Conservation (phyloP, 2,329 filamentous ascomycete genomes). For the Claviceps sp. region DNA sequence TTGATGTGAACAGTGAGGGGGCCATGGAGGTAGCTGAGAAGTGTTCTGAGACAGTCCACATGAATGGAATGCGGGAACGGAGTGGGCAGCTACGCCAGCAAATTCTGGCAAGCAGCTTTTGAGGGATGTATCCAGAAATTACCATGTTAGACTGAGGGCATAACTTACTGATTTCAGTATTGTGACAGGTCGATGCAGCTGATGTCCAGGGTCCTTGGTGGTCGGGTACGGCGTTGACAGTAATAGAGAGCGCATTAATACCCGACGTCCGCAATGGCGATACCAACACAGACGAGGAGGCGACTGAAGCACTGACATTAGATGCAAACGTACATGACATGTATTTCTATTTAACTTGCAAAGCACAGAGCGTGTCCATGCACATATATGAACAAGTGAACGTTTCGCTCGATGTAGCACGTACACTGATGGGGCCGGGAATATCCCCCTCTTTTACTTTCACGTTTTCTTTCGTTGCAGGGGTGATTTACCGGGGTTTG, state of each 20-base stretch:
- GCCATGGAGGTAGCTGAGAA: neutral
- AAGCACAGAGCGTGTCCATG: conserved; percentile 4
- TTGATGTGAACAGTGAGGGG: neutral
- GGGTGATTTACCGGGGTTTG: conserved; percentile 4
- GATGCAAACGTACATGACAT: conserved; percentile 1
- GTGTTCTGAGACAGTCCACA: conserved; percentile 1
- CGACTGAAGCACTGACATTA: conserved; percentile 1
- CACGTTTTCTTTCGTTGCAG: neutral
- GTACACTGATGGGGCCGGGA: conserved; percentile 1
- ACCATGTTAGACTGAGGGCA: neutral
- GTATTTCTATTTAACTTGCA: neutral
- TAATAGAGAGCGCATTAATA: neutral
- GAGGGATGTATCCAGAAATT: neutral
- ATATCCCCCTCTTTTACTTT: neutral
- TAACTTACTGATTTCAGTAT: neutral
- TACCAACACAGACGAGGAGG: neutral
- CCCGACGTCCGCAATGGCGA: no score
- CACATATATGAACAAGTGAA: neutral
- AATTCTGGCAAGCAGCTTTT: neutral
- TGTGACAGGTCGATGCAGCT: neutral
- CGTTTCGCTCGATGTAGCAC: neutral
- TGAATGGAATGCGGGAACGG: conserved; percentile 5
- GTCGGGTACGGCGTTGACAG: neutral
- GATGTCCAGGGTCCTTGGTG: neutral
- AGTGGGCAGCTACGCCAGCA: neutral